Conservation (phyloP, 768 basidiomycete species). For the Suillus brevipes region DNA sequence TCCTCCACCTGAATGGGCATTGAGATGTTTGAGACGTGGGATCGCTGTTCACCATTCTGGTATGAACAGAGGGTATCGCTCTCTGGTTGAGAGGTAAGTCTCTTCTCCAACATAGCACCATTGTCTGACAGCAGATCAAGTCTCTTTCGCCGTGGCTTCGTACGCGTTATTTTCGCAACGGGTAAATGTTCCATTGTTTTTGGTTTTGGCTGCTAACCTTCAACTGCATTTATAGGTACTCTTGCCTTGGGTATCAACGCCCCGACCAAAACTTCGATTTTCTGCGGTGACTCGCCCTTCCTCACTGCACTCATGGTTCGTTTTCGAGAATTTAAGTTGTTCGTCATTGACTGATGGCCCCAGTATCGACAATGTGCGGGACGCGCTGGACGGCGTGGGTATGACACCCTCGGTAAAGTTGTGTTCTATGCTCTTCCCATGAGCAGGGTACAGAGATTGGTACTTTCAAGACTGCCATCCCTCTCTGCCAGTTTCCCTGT, state of each 20-base stretch:
- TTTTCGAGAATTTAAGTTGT: background rate
- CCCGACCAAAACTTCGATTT: conserved; percentile 64
- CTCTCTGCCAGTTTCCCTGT: conserved; percentile 66
- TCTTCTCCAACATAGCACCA: background rate
- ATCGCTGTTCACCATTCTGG: conserved; percentile 72
- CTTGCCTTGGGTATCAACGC: conserved; percentile 77
- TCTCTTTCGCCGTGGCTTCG: conserved; percentile 59
- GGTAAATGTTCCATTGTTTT: conserved; percentile 31
- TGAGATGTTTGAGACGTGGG: conserved; percentile 53
- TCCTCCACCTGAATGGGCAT: conserved; percentile 41
- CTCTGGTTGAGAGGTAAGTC: conserved; percentile 54
- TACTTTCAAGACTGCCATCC: conserved; percentile 62
- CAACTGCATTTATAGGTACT: conserved; percentile 43
- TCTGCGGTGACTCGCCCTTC: conserved; percentile 61
- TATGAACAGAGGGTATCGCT: conserved; percentile 63
- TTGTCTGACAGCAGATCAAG: conserved; percentile 29
- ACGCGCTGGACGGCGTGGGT: conserved; percentile 71
- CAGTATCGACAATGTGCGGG: conserved; percentile 77
- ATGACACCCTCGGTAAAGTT: conserved; percentile 67
- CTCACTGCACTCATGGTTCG: conserved; percentile 61
- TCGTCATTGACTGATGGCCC: conserved; percentile 6
- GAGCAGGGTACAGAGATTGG: conserved; percentile 61
- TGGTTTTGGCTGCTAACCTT: background rate
- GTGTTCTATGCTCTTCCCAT: conserved; percentile 70
- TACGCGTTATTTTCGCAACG: conserved; percentile 69